Conservation (phyloP, 768 basidiomycete species). For the Mycena leptocephala region DNA sequence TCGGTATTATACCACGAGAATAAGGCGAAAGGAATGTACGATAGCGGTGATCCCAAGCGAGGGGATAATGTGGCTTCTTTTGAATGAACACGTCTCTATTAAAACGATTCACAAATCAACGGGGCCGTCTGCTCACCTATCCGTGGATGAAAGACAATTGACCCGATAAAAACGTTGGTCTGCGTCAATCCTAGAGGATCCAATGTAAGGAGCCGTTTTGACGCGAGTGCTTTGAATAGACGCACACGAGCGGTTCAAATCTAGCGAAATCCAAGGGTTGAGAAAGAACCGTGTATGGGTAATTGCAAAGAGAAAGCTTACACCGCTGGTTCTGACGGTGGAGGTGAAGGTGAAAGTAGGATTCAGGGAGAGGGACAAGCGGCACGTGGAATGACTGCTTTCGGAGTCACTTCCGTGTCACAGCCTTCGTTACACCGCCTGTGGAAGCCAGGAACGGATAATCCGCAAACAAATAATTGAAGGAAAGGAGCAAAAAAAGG, state of each 20-base stretch:
- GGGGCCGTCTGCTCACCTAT: neutral
- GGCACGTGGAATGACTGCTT: slow-evolving; percentile 2
- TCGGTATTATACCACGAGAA: neutral
- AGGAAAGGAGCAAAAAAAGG: neutral
- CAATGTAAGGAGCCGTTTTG: neutral
- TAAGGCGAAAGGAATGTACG: neutral
- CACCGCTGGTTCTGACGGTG: neutral
- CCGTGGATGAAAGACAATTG: neutral
- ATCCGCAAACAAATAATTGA: neutral
- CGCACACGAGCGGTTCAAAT: neutral
- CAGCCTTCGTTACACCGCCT: neutral
- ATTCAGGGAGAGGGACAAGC: neutral
- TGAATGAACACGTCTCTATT: neutral
- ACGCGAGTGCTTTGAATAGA: neutral
- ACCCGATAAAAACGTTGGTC: neutral
- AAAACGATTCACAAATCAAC: neutral
- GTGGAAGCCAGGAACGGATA: neutral
- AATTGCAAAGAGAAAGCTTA: neutral
- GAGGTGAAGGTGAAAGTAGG: neutral
- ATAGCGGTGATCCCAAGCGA: neutral
- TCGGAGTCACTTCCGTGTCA: neutral
- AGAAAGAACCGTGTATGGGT: neutral
- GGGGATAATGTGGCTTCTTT: neutral
- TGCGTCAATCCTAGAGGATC: neutral
- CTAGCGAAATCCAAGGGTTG: neutral